A percentile compares a stretch with the other conserved stretches of the same genome.
Conservation (phyloP, 139 green algal species). For the Gonium pectorale region DNA sequence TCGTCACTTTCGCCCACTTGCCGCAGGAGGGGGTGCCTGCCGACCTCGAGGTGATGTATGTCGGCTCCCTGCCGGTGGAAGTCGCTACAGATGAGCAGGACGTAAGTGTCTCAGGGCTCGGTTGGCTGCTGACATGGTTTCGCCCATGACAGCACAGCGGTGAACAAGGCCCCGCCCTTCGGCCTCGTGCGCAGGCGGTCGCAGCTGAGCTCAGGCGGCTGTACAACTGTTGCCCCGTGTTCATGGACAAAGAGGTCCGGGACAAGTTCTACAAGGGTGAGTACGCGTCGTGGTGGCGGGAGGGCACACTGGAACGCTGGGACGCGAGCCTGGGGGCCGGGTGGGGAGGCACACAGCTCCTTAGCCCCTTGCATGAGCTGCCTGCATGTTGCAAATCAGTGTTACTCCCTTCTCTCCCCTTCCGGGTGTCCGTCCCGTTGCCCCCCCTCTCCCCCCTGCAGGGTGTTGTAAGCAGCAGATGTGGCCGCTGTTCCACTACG, state of each 20-base stretch:
- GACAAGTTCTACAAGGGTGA: constrained; percentile 93
- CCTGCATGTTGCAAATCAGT: too few species aligned
- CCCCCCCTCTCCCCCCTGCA: constrained; percentile 36
- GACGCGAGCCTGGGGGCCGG: too few species aligned
- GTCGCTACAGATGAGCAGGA: constrained; percentile 87
- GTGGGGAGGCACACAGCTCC: too few species aligned
- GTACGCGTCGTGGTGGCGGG: neutral
- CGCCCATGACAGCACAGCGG: neutral
- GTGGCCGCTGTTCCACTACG: constrained; percentile 99
- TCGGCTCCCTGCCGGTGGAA: constrained; percentile 87
- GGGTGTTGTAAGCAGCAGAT: constrained; percentile 99
- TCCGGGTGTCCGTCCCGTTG: too few species aligned
- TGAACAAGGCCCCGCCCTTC: neutral
- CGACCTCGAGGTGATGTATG: constrained; percentile 85
- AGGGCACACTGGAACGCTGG: neutral
- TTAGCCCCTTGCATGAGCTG: too few species aligned
- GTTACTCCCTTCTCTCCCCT: too few species aligned
- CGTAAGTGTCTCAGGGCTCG: constrained; percentile 47
- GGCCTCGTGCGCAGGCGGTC: constrained; percentile 68
- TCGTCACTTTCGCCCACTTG: too few species aligned
- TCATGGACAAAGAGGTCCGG: constrained; percentile 87
- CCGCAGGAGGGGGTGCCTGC: constrained; percentile 78
- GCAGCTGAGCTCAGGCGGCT: constrained; percentile 75
- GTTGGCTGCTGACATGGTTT: neutral
- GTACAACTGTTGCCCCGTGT: constrained; percentile 93